Evolutionary conservation across 768 basidiomycete species (phyloP).

Genomic region (Fistulinella prunicolor): DNA sequence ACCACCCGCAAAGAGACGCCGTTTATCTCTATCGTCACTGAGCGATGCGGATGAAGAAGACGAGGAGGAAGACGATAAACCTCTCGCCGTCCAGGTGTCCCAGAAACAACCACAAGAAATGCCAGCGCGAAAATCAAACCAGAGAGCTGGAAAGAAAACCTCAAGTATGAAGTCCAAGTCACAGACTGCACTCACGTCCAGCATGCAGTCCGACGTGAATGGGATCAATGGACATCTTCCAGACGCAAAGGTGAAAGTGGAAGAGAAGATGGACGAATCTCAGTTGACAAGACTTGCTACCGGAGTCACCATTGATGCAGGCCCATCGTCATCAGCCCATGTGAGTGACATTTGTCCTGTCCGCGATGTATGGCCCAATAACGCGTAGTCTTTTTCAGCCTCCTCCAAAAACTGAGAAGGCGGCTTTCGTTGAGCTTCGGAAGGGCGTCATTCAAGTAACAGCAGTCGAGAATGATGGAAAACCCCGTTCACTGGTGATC

Average conservation of each 20-base stretch:
- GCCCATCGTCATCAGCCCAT: slow-evolving; percentile 41
- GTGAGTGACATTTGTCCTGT: slow-evolving; percentile 35
- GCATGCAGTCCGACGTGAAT: slow-evolving; percentile 38
- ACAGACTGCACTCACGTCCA: slow-evolving; percentile 49
- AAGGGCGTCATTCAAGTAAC: slow-evolving; percentile 79
- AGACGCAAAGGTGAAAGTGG: slow-evolving; percentile 59
- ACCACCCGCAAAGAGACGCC: slow-evolving; percentile 50
- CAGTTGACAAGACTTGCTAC: slow-evolving; percentile 76
- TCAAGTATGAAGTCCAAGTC: slow-evolving; percentile 60
- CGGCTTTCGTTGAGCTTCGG: slow-evolving; percentile 75
- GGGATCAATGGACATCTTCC: slow-evolving; percentile 46
- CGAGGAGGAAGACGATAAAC: slow-evolving; percentile 56
- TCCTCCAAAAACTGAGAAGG: slow-evolving; percentile 64
- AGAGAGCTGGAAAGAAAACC: slow-evolving; percentile 53
- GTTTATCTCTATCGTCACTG: slow-evolving; percentile 56
- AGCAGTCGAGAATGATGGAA: slow-evolving; percentile 79
- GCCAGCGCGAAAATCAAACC: slow-evolving; percentile 31
- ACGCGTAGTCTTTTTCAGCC: slow-evolving; percentile 38
- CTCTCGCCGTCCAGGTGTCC: slow-evolving; percentile 49
- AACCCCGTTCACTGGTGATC: slow-evolving; percentile 75
- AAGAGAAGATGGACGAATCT: slow-evolving; percentile 77
- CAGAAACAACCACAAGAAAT: slow-evolving; percentile 29
- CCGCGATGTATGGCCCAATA: not conserved
- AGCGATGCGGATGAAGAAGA: slow-evolving; percentile 40
- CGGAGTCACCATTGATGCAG: slow-evolving; percentile 75